Base-by-base conservation (phyloP, 352 stramenopile genomes). In the Pythium utonaiense region DNA sequence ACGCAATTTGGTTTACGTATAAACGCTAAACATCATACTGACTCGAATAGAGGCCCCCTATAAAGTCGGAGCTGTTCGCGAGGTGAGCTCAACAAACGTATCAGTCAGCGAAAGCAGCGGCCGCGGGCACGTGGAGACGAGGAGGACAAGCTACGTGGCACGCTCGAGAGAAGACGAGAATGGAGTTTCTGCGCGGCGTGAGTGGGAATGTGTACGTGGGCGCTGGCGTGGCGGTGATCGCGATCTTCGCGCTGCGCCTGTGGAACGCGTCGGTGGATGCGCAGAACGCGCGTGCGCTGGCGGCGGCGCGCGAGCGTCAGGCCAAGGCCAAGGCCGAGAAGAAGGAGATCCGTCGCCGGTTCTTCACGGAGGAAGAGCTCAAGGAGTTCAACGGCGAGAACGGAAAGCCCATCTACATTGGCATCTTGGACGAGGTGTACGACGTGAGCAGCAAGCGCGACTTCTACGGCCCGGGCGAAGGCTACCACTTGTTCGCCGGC, bases 401-500 rank as follows among this genome's bases (percentile, higher is more conserved):
- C 67, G 75, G 77, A 40, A 96, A 96, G 58, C 89, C 92, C 17
- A 96, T 99, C 40, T 99, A 99, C 73, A 90, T 99, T 30, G 93
- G 84, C 16, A 62, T 99, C n/a, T 77, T 94, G 64, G 94, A 97
- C 33, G 92, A 96, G 47, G 92, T 99, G 3, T 99, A 98, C 80
- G 96, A 99, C 73, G 95, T 98, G 61, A 97, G 86, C 52, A 77
- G 82, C 57, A 97, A 95, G 67, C 73, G 83, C 27, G 88, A 98
- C 65, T 98, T 98, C 72, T 99, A 99, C 69, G 96, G 96, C 16
- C 94, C 94, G 0, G 93, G 82, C n/a, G 95, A 92, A 41, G 83
- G 85, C n/a, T 99, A 99, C 75, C 91, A 97, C 80, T 65, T 96
- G 14, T 99, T 99, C 78, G 95, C 96, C 0, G 96, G 96, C 2